These are phyloP conservation scores for Magnusiomyces tetraspermus DNA, from an alignment of 1,139 yeast species.

Conservation along the genomic window DNA sequence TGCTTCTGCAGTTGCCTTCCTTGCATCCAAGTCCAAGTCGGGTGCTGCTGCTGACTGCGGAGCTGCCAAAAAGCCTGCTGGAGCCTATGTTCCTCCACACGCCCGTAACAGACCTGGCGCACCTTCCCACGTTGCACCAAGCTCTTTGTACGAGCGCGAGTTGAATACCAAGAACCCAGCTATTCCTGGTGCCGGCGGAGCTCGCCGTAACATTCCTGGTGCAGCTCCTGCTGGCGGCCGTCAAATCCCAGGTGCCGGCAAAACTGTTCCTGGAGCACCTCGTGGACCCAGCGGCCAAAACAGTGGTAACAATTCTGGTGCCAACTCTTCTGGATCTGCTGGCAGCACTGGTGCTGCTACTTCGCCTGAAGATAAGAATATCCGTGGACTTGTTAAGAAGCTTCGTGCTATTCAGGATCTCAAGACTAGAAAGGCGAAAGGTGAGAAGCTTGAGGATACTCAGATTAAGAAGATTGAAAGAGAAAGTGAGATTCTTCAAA, in stretches of 20 bases:
- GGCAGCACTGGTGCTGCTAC: conserved; percentile 20
- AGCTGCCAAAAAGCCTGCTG: conserved; percentile 46
- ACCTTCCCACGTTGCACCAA: conserved; percentile 29
- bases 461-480: conserved; percentile 83
- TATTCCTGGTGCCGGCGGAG: conserved; percentile 16
- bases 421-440: conserved; percentile 73
- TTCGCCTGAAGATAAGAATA: conserved; percentile 74
- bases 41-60: conserved; percentile 6
- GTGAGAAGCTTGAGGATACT: conserved; percentile 84
- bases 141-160: conserved; percentile 28
- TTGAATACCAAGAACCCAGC: conserved; percentile 18
- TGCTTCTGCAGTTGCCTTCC: conserved; percentile 36
- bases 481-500: conserved; percentile 69
- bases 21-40: conserved; percentile 17
- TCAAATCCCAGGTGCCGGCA: conserved; percentile 36
- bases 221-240: conserved; percentile 20
- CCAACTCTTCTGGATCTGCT: conserved; percentile 24
- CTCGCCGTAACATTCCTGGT: background rate
- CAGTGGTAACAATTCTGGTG: conserved; percentile 18
- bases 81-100: conserved; percentile 95
- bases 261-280: conserved; percentile 32
- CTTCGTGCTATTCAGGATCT: conserved; percentile 86
- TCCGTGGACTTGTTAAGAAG: conserved; percentile 82
- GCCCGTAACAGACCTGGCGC: conserved; percentile 44
- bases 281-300: too few species aligned